Conservation (phyloP, 164 flowering plant species). For the Tetrastigma voinierianum region DNA sequence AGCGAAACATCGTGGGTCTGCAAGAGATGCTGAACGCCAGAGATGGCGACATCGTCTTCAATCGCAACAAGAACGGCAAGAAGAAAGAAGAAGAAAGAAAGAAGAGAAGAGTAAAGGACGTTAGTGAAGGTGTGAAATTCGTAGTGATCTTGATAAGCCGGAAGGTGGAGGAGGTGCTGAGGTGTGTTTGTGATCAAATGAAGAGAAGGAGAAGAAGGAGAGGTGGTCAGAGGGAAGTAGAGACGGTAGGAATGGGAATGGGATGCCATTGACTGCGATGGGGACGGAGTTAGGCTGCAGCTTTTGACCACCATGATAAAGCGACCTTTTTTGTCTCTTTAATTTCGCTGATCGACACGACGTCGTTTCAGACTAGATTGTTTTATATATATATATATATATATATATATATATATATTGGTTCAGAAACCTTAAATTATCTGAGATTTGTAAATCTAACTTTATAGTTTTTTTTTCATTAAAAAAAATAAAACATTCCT, state of each 20-base stretch:
- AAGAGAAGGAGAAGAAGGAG: too few relatives aligned
- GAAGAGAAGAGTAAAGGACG: background rate
- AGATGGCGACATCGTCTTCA: constrained; percentile 32
- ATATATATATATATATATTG: too few relatives aligned
- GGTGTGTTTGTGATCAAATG: background rate
- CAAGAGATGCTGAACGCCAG: constrained; percentile 20
- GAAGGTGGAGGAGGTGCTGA: background rate
- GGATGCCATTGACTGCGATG: constrained; percentile 6
- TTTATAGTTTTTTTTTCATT: too few relatives aligned
- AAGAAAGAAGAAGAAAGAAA: background rate
- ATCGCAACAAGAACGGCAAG: background rate
- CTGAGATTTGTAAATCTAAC: too few relatives aligned
- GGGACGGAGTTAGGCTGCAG: background rate
- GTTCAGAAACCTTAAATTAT: too few relatives aligned
- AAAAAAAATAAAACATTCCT: too few relatives aligned
- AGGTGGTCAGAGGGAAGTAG: background rate
- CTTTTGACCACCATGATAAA: background rate
- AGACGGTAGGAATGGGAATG: background rate
- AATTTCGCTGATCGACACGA: background rate
- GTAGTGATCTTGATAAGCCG: background rate
- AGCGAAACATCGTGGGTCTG: constrained; percentile 9
- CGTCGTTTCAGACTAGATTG: too few relatives aligned
- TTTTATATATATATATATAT: too few relatives aligned
- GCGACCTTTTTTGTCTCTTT: background rate
- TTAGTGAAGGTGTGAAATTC: background rate